phyloP scores from a whole-genome alignment of 768 basidiomycete genomes.

The Lactifluus subvellereus region DNA sequence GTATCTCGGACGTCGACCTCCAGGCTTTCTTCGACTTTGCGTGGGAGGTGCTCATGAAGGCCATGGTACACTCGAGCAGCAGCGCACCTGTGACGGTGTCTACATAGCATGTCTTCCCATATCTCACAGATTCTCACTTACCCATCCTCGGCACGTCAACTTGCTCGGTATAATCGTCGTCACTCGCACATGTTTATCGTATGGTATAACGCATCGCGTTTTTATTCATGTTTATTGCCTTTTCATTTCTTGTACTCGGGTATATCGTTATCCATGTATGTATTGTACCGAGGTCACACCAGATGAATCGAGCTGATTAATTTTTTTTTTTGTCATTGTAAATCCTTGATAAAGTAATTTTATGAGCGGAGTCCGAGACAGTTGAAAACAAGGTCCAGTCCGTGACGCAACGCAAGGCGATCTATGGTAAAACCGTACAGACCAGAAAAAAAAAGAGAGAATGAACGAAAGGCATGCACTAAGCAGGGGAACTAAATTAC shows the following conservation, averaged over 20 bases:
- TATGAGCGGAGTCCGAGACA: not conserved
- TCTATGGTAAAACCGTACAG: not conserved
- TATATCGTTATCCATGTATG: not conserved
- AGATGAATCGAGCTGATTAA: not conserved
- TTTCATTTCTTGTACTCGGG: slow-evolving; percentile 3
- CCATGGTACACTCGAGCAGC: slow-evolving; percentile 31
- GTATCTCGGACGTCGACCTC: slow-evolving; percentile 43
- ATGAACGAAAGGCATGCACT: not conserved
- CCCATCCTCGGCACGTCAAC: not conserved
- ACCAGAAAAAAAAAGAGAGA: not conserved
- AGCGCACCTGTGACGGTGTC: not conserved
- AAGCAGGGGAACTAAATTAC: not conserved
- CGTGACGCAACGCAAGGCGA: not conserved
- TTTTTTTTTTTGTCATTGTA: not conserved
- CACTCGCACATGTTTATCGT: not conserved
- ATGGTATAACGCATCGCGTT: not conserved
- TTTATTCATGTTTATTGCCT: slow-evolving; percentile 21
- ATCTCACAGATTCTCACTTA: not conserved
- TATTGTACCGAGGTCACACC: slow-evolving; percentile 2
- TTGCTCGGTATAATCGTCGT: not conserved
- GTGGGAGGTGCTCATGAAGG: slow-evolving; percentile 43
- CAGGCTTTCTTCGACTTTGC: slow-evolving; percentile 46
- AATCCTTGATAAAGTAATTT: not conserved
- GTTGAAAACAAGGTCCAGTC: not conserved
- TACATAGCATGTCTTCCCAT: not conserved